Evolutionary conservation across 2,329 filamentous ascomycete genomes (phyloP).

Genomic region (Endoconidiophora laricicola): DNA sequence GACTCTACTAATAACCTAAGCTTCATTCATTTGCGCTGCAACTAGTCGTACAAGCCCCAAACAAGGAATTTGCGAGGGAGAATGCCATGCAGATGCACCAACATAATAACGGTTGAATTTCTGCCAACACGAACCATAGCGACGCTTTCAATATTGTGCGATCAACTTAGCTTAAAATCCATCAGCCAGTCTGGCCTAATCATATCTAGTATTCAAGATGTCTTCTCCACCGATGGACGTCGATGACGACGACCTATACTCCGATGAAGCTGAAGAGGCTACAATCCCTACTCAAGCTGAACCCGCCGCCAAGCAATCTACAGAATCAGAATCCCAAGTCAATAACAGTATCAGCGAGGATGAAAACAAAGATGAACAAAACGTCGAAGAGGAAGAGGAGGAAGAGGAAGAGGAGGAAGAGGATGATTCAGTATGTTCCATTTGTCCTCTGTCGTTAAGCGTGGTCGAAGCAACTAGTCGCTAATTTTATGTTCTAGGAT

Average conservation of each 20-base stretch:
- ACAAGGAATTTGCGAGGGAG: no score
- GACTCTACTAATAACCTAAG: no score
- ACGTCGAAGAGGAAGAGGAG: slow-evolving; percentile 42
- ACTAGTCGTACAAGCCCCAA: no score
- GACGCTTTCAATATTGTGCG: background rate
- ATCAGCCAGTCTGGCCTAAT: background rate
- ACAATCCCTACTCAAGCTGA: slow-evolving; percentile 21
- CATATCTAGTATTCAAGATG: slow-evolving; percentile 1
- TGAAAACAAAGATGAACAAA: slow-evolving; percentile 40
- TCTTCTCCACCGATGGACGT: slow-evolving; percentile 36
- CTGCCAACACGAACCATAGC: background rate
- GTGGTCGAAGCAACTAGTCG: background rate
- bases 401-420: slow-evolving; percentile 45
- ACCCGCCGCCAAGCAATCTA: background rate
- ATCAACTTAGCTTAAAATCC: background rate
- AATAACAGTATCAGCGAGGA: background rate
- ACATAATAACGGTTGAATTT: no score
- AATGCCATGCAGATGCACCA: no score
- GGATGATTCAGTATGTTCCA: slow-evolving; percentile 19
- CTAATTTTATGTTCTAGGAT: slow-evolving; percentile 27
- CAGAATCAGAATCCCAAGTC: background rate
- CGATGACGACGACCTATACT: slow-evolving; percentile 52
- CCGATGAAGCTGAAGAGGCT: slow-evolving; percentile 34
- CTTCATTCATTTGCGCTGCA: no score
- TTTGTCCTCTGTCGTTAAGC: background rate